phyloP scores from a whole-genome alignment of 129 eudicot species.

The Pulicaria dysenterica region DNA sequence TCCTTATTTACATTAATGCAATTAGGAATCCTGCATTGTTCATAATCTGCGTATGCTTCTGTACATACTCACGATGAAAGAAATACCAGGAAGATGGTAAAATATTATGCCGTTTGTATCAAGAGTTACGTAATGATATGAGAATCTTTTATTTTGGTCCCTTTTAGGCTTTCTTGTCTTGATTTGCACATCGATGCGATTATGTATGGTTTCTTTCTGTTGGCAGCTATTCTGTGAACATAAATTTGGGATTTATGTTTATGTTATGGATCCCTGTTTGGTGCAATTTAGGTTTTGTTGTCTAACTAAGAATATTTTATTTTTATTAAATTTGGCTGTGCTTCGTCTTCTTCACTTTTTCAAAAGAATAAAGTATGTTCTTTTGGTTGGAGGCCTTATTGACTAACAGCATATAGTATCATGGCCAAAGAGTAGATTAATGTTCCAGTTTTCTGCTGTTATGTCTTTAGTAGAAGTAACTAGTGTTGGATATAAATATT shows the following conservation, averaged over 20 bases:
- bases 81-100: too few species aligned
- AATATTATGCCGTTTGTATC: neutral
- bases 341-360: neutral
- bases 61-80: neutral
- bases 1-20: neutral
- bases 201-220: neutral
- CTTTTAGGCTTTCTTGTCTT: too few species aligned
- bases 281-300: neutral
- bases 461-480: neutral
- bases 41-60: neutral
- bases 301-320: neutral
- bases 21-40: neutral
- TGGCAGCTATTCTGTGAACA: neutral
- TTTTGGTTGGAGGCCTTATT: constrained; percentile 13
- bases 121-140: neutral
- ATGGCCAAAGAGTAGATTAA: neutral
- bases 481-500: neutral
- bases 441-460: neutral
- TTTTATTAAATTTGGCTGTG: neutral
- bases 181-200: too few species aligned
- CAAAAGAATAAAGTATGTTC: neutral
- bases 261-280: neutral
- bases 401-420: neutral
- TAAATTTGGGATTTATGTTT: constrained; percentile 10
- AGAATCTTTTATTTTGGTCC: too few species aligned